Percentiles rank a stretch among this genome's conserved stretches.
phyloP scores from a whole-genome alignment of 768 basidiomycete genomes.

The Lentinula sp. region DNA sequence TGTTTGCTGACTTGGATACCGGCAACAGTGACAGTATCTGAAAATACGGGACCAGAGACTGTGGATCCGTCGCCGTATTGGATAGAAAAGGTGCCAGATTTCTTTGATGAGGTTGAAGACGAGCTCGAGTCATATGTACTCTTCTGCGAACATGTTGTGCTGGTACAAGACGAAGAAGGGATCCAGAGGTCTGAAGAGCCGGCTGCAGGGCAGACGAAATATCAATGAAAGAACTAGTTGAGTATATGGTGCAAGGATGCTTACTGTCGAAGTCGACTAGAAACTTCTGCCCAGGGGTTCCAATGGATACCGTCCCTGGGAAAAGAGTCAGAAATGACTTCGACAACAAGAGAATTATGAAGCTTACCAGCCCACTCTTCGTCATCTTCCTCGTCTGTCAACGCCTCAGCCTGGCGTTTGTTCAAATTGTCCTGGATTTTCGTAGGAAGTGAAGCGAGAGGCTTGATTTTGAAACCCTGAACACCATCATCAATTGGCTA shows the following conservation, averaged over 20 bases:
- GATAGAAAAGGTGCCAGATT: constrained; percentile 27
- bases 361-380: constrained; percentile 34
- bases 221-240: not conserved
- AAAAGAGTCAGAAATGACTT: not conserved
- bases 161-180: constrained; percentile 23
- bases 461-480: constrained; percentile 25
- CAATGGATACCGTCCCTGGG: constrained; percentile 31
- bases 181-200: constrained; percentile 31
- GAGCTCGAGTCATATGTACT: constrained; percentile 20
- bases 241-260: not conserved
- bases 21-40: constrained; percentile 26
- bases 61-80: constrained; percentile 38
- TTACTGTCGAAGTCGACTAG: constrained; percentile 35
- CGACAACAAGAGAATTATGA: not conserved
- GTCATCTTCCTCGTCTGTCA: constrained; percentile 28
- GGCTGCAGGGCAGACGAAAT: constrained; percentile 3
- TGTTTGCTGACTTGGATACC: constrained; percentile 15
- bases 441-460: constrained; percentile 14
- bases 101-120: constrained; percentile 23
- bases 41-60: constrained; percentile 31
- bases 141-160: constrained; percentile 23
- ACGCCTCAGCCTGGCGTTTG: constrained; percentile 26
- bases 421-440: constrained; percentile 13
- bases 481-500: not conserved
- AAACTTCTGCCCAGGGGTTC: constrained; percentile 29